Conservation (phyloP, 2,329 filamentous ascomycete species). For the Penicillium sp. region DNA sequence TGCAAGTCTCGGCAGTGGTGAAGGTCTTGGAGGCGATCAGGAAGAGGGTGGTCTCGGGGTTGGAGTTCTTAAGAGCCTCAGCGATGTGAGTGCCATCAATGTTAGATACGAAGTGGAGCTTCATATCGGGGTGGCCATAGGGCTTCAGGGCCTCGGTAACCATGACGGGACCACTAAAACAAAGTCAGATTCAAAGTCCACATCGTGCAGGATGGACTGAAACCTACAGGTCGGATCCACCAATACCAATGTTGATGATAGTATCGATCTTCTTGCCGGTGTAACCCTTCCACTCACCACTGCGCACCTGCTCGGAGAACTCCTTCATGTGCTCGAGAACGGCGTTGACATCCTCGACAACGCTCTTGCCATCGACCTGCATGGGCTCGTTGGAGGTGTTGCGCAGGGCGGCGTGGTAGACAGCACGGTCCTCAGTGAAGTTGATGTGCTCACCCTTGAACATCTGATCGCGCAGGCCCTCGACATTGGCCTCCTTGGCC, state of each 20-base stretch:
- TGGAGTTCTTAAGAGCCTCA: conserved; percentile 81
- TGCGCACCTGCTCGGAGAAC: conserved; percentile 92
- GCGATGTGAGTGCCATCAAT: conserved; percentile 98
- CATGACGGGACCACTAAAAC: conserved; percentile 85
- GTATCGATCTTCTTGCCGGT: conserved; percentile 96
- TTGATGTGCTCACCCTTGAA: conserved; percentile 98
- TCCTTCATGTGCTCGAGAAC: conserved; percentile 98
- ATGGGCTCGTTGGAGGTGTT: conserved; percentile 80
- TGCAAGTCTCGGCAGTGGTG: conserved; percentile 94
- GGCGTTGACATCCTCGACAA: conserved; percentile 87
- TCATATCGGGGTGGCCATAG: conserved; percentile 82
- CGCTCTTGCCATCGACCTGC: conserved; percentile 86
- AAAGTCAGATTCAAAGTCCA: not conserved
- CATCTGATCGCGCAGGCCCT: conserved; percentile 95
- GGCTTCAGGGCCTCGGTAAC: conserved; percentile 96
- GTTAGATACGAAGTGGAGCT: conserved; percentile 97
- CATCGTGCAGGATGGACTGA: not conserved
- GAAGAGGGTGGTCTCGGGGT: conserved; percentile 99
- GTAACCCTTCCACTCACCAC: conserved; percentile 94
- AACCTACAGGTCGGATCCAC: conserved; percentile 92
- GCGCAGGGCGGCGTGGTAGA: conserved; percentile 91
- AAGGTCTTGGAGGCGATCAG: conserved; percentile 98
- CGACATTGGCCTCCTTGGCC: conserved; percentile 83
- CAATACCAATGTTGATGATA: conserved; percentile 97
- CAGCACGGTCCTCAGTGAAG: conserved; percentile 94